Conservation (phyloP, 1,284 basidiomycete genomes). For the Vanrija sp. region DNA sequence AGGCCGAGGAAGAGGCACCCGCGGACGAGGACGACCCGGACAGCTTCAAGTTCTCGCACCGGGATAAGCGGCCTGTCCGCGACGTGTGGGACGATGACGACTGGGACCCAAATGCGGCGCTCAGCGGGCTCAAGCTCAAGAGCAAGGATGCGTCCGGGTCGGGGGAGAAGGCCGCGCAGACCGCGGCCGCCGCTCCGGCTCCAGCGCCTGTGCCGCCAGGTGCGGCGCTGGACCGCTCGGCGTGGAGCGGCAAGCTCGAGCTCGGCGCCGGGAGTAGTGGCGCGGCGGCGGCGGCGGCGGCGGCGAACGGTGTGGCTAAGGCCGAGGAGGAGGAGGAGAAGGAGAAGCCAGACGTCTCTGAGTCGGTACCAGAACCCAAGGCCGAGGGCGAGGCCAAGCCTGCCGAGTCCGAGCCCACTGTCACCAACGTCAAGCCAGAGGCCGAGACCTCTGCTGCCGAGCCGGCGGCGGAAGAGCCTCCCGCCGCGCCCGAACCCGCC, state of each 20-base stretch:
- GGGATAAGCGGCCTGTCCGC: slow-evolving; percentile 24
- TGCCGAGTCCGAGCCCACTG: not conserved
- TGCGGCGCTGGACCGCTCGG: slow-evolving; percentile 20
- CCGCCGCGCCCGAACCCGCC: not conserved
- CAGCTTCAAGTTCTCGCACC: slow-evolving; percentile 29
- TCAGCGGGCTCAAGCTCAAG: slow-evolving; percentile 34
- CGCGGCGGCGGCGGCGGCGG: not conserved
- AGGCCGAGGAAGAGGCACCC: slow-evolving; percentile 18
- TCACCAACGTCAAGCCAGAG: not conserved
- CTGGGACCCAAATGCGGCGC: slow-evolving; percentile 30
- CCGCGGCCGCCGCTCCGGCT: not conserved
- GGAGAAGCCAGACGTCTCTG: not conserved
- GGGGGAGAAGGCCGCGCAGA: not conserved
- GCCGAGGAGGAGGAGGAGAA: not conserved
- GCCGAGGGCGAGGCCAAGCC: slow-evolving; percentile 18
- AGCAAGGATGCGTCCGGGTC: slow-evolving; percentile 23
- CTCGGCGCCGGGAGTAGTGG: slow-evolving; percentile 10
- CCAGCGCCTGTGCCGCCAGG: slow-evolving; percentile 15
- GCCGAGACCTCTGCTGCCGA: not conserved
- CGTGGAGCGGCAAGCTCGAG: slow-evolving; percentile 25
- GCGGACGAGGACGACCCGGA: slow-evolving; percentile 31
- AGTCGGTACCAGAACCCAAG: not conserved
- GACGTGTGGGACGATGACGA: slow-evolving; percentile 45
- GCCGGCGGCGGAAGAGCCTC: not conserved
- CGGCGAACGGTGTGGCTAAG: not conserved